Conservation (phyloP, 352 stramenopile species). For the Elongisporangium prolatum region DNA sequence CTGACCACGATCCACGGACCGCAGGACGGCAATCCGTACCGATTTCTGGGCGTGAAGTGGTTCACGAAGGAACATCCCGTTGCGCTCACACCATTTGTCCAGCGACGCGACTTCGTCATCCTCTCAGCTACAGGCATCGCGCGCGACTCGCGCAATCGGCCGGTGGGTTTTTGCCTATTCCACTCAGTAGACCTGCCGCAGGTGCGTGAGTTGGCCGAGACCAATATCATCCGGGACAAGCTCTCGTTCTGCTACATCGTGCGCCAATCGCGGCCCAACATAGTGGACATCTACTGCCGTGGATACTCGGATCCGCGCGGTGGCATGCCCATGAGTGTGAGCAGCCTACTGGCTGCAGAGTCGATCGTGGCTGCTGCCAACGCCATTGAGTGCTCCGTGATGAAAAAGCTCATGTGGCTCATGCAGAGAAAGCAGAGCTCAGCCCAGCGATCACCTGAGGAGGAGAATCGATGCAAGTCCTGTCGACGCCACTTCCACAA, state of each 20-base stretch:
- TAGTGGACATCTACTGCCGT: constrained; percentile 33
- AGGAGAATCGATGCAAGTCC: background rate
- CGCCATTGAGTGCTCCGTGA: constrained; percentile 29
- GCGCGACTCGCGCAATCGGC: constrained; percentile 23
- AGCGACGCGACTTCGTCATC: constrained; percentile 47
- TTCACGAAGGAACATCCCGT: constrained; percentile 21
- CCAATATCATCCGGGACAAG: constrained; percentile 25
- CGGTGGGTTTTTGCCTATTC: constrained; percentile 32
- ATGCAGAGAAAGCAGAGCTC: constrained; percentile 9
- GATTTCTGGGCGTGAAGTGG: constrained; percentile 40
- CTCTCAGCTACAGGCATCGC: constrained; percentile 35
- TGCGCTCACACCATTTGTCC: constrained; percentile 31
- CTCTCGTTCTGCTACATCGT: constrained; percentile 42
- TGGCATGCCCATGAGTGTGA: constrained; percentile 27
- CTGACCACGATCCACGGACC: constrained; percentile 29
- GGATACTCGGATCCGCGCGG: constrained; percentile 36
- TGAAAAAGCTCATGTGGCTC: constrained; percentile 48
- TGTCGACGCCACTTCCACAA: constrained; percentile 2
- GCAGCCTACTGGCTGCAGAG: constrained; percentile 4
- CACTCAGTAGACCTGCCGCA: constrained; percentile 35
- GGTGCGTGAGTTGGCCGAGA: constrained; percentile 14
- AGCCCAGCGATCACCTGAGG: background rate
- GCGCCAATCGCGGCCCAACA: constrained; percentile 13
- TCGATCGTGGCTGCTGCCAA: constrained; percentile 38
- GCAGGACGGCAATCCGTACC: constrained; percentile 33